These are phyloP conservation scores for Delitschia confertaspora DNA, from an alignment of 495 filamentous ascomycete genomes.

Conservation along the genomic window DNA sequence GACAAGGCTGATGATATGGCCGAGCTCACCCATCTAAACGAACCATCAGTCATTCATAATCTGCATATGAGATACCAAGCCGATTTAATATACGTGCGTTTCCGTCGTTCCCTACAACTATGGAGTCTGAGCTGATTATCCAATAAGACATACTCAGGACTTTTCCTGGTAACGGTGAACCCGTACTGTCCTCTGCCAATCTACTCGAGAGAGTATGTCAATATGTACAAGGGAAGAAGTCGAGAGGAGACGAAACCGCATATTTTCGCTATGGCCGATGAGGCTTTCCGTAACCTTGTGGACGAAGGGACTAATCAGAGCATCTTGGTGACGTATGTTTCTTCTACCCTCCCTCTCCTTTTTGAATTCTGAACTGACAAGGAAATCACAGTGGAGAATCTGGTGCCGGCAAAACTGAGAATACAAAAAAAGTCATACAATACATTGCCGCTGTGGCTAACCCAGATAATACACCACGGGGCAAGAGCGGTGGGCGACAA, in stretches of 20 bases:
- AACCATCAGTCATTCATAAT: conserved; percentile 96
- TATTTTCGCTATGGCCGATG: conserved; percentile 97
- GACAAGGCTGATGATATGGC: conserved; percentile 99
- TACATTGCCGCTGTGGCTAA: conserved; percentile 93
- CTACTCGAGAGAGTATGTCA: conserved; percentile 92
- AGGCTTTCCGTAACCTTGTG: conserved; percentile 90
- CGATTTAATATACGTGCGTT: conserved; percentile 79
- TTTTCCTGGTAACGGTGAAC: conserved; percentile 96
- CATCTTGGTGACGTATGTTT: conserved; percentile 77
- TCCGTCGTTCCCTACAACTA: neutral
- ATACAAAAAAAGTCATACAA: conserved; percentile 99
- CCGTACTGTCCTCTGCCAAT: conserved; percentile 92
- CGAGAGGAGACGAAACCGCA: conserved; percentile 94
- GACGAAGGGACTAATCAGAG: conserved; percentile 95
- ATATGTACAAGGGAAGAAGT: conserved; percentile 86
- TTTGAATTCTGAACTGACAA: conserved; percentile 11
- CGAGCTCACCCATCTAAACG: conserved; percentile 93
- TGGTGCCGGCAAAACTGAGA: conserved; percentile 97
- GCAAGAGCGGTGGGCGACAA: conserved; percentile 51
- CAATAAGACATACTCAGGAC: conserved; percentile 77
- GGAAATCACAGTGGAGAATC: conserved; percentile 77
- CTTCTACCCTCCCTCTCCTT: neutral
- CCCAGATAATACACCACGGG: conserved; percentile 60
- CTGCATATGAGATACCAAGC: conserved; percentile 87
- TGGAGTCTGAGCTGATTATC: conserved; percentile 9